Evolutionary conservation across 1,284 basidiomycete genomes (phyloP).

Genomic region (Malassezia equina): DNA sequence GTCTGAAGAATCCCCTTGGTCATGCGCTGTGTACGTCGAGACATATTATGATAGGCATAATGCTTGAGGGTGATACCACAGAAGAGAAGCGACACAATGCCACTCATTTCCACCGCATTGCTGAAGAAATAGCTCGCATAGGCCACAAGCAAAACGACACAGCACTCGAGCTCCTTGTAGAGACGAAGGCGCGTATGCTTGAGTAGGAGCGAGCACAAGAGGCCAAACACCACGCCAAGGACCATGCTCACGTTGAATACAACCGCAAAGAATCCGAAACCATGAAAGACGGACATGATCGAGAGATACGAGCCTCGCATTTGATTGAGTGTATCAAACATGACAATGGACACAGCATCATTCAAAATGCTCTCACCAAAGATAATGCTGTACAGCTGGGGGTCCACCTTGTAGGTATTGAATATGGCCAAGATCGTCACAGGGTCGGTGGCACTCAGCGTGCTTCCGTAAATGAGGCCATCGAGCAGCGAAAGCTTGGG

Average conservation of each 20-base stretch:
- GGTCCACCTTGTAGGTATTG: constrained; percentile 96
- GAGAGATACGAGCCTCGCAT: constrained; percentile 81
- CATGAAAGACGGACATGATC: constrained; percentile 80
- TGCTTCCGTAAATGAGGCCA: constrained; percentile 91
- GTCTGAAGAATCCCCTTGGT: constrained; percentile 66
- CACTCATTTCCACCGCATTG: constrained; percentile 84
- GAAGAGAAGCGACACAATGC: constrained; percentile 94
- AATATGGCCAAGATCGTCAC: constrained; percentile 98
- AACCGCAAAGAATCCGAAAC: constrained; percentile 87
- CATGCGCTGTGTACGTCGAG: constrained; percentile 77
- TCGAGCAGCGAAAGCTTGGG: constrained; percentile 53
- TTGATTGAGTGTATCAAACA: constrained; percentile 87
- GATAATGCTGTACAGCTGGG: constrained; percentile 92
- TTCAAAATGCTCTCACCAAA: constrained; percentile 95
- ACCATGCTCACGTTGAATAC: constrained; percentile 90
- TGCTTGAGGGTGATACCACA: constrained; percentile 99
- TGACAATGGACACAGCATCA: constrained; percentile 98
- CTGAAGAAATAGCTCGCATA: constrained; percentile 99
- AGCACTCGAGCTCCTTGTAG: constrained; percentile 77
- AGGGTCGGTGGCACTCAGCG: constrained; percentile 91
- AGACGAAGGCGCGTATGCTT: constrained; percentile 82
- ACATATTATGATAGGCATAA: constrained; percentile 99
- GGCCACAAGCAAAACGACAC: constrained; percentile 82
- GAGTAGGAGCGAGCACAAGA: constrained; percentile 77
- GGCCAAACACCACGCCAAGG: constrained; percentile 79